These are phyloP conservation scores for Saccharomyces hybrid DNA, from an alignment of 1,139 yeast genomes.

Conservation along the genomic window DNA sequence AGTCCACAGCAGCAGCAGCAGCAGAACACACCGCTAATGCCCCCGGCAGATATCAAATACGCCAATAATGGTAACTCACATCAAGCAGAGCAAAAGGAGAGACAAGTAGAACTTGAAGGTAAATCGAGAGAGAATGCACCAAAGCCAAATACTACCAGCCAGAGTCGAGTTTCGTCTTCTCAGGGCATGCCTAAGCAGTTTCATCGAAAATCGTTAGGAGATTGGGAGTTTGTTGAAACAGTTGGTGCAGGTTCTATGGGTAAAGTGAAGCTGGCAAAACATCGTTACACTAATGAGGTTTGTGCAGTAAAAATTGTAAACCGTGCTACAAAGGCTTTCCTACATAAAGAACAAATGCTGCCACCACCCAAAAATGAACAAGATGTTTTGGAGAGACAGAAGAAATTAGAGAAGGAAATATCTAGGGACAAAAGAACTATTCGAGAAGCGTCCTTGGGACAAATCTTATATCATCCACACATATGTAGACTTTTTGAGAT, in stretches of 20 bases:
- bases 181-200: slow-evolving; percentile 41
- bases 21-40: slow-evolving; percentile 20
- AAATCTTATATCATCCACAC: slow-evolving; percentile 79
- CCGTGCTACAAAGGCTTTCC: slow-evolving; percentile 66
- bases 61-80: background rate
- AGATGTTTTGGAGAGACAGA: slow-evolving; percentile 53
- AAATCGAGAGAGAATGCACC: background rate
- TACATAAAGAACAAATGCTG: slow-evolving; percentile 67
- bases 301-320: slow-evolving; percentile 86
- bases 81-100: slow-evolving; percentile 6
- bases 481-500: slow-evolving; percentile 87
- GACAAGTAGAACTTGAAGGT: background rate
- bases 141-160: background rate
- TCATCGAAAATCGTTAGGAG: slow-evolving; percentile 84
- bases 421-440: slow-evolving; percentile 87
- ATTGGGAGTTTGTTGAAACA: slow-evolving; percentile 91
- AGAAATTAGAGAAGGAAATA: slow-evolving; percentile 74
- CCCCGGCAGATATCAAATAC: background rate
- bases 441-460: slow-evolving; percentile 89
- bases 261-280: slow-evolving; percentile 87
- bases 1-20: slow-evolving; percentile 12
- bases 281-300: slow-evolving; percentile 57
- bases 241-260: slow-evolving; percentile 99
- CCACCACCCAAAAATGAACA: slow-evolving; percentile 54
- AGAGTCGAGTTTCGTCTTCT: background rate